Base-by-base conservation (phyloP, 108 stramenopile species). In the Skeletonema costatum region DNA sequence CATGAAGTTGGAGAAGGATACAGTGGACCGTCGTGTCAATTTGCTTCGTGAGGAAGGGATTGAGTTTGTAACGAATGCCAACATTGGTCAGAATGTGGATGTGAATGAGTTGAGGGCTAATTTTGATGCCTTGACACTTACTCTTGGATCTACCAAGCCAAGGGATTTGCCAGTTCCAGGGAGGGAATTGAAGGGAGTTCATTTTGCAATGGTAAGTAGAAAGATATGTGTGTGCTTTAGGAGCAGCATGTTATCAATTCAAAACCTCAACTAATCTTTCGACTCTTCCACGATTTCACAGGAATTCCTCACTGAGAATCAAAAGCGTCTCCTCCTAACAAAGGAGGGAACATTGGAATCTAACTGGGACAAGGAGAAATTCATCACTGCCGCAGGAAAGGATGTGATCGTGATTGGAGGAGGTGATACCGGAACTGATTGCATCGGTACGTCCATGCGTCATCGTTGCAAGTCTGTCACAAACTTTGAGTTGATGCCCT, bases 321-420 rank as follows among this genome's bases (percentile, higher is more conserved):
- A 98, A 78, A 98, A 98, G 87, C 90, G 95, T 17, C 87, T 98
- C 51, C 83, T 97, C 14, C 85, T 98, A 90, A 97, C 97, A 21
- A 90, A 92, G 73, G 97, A 98, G 56, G 98, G 98, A 25, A 92
- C 83, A 19, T 83, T 98, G 61, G 93, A 97, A 84, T 97, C 93
- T 32, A 80, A 87, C 67, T 98, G 98, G 98, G 92, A 94, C 68
- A 89, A 91, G 80, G 85, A 92, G 35, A 87, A 92, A 60, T 97
- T 93, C 75, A 95, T 98, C 78, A 94, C 97, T 32, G 98, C 98
- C 19, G 98, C 96, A 68, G 98, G 98, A 41, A 97, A 97, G 88
- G 93, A 98, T 83, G 98, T 98, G 29, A 96, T 98, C 73, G 98
- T 98, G 8, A 97, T 98, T 87, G 98, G 98, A n/a, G 98, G 97